Evolutionary conservation across 2,329 filamentous ascomycete species (phyloP).

Genomic region (Xylariaceae sp.): DNA sequence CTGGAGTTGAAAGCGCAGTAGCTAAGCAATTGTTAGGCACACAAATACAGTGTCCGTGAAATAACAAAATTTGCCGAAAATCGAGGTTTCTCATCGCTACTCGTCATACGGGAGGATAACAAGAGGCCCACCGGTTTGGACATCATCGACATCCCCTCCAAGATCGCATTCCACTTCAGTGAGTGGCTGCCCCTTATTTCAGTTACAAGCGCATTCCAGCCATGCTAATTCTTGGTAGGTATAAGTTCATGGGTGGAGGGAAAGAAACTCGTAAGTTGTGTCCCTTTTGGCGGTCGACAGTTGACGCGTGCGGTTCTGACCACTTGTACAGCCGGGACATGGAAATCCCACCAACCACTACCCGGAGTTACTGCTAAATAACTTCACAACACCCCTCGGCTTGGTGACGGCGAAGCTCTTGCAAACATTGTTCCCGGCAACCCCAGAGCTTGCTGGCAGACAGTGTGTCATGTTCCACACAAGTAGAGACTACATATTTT

Average conservation of each 20-base stretch:
- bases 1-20: no score
- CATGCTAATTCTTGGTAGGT: constrained; percentile 22
- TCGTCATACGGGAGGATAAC: constrained; percentile 82
- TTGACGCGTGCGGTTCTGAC: neutral
- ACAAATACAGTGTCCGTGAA: constrained; percentile 90
- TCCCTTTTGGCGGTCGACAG: neutral
- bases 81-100: constrained; percentile 74
- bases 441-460: constrained; percentile 76
- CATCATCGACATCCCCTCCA: constrained; percentile 74
- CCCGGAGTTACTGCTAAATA: constrained; percentile 81
- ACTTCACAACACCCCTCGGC: constrained; percentile 90
- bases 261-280: constrained; percentile 53
- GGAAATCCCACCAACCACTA: constrained; percentile 84
- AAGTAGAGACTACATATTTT: constrained; percentile 91
- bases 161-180: constrained; percentile 89
- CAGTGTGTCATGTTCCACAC: constrained; percentile 93
- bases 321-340: constrained; percentile 63
- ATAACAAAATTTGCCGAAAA: constrained; percentile 82
- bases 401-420: constrained; percentile 83
- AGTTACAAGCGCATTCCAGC: neutral
- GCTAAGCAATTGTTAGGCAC: constrained; percentile 32
- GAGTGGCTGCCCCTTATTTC: neutral
- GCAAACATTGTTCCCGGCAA: constrained; percentile 69
- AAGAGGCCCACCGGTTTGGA: constrained; percentile 81
- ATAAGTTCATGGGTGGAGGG: constrained; percentile 69